These are phyloP conservation scores for Nicotiana benthamiana DNA, from an alignment of 257 asterid genomes.

Conservation along the genomic window DNA sequence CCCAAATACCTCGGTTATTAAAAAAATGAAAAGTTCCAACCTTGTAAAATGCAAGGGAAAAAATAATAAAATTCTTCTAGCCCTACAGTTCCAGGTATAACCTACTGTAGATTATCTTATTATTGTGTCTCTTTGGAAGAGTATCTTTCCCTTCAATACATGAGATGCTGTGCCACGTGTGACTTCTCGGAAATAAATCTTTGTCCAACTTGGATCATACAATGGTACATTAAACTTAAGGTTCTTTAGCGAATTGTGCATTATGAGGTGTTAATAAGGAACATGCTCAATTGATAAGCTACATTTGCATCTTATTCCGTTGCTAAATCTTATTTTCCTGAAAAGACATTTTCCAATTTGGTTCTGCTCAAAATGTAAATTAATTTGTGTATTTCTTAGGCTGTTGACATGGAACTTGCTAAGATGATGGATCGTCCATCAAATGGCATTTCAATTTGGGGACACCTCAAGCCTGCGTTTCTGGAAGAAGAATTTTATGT, in stretches of 20 bases:
- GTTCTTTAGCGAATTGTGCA: not conserved
- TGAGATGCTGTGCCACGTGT: not conserved
- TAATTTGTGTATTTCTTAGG: conserved; percentile 31
- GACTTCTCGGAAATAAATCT: not conserved
- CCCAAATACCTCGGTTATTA: no score
- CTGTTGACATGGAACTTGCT: conserved; percentile 39
- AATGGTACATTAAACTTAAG: not conserved
- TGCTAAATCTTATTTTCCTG: not conserved
- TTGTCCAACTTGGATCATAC: not conserved
- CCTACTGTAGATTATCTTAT: not conserved
- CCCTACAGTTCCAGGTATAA: not conserved
- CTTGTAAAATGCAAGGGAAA: not conserved
- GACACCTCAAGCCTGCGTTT: conserved; percentile 55
- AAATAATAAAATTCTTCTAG: not conserved
- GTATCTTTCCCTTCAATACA: not conserved
- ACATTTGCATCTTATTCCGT: not conserved
- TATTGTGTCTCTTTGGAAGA: not conserved
- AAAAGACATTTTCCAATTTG: not conserved
- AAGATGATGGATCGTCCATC: conserved; percentile 58
- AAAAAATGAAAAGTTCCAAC: not conserved
- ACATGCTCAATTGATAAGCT: not conserved
- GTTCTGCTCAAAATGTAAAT: not conserved
- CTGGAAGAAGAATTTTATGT: conserved; percentile 56
- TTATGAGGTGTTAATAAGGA: not conserved
- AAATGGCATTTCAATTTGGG: conserved; percentile 66